Evolutionary conservation across 2,329 filamentous ascomycete genomes (phyloP).

Genomic region (Passalora sequoiae): DNA sequence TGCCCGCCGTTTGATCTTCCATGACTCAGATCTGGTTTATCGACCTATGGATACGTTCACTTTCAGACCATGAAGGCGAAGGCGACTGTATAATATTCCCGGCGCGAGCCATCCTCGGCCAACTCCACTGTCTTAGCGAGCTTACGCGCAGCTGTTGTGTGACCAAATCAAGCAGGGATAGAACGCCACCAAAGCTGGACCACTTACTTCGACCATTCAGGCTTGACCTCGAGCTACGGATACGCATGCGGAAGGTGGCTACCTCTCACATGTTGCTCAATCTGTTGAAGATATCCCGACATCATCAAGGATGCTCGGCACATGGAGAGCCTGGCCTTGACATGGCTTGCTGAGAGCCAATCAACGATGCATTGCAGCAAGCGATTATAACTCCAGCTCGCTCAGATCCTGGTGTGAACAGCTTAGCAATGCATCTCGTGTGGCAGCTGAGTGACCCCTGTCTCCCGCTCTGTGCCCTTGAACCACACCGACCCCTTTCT

Average conservation of each 20-base stretch:
- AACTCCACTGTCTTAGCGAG: background rate
- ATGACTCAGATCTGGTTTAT: too few relatives aligned
- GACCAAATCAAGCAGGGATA: background rate
- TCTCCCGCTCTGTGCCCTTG: background rate
- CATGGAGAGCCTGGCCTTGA: background rate
- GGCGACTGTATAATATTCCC: too few relatives aligned
- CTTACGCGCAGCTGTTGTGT: slow-evolving; percentile 1
- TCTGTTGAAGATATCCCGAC: background rate
- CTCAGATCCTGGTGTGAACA: background rate
- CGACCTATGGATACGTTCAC: too few relatives aligned
- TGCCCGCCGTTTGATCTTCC: too few relatives aligned
- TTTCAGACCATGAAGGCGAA: too few relatives aligned
- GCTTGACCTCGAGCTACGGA: background rate
- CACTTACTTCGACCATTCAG: background rate
- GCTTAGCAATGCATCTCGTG: background rate
- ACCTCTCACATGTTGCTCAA: background rate
- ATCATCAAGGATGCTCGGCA: slow-evolving; percentile 1
- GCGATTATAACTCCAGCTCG: background rate
- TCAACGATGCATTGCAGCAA: background rate
- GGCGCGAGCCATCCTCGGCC: background rate
- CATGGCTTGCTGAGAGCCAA: background rate
- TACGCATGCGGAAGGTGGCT: slow-evolving; percentile 1
- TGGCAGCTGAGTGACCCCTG: background rate
- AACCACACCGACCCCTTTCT: too few relatives aligned
- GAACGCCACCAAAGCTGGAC: background rate